A percentile compares a stretch with the other conserved stretches of the same genome.
phyloP scores from a whole-genome alignment of 495 filamentous ascomycete species.

The Penicillium cataractarum region DNA sequence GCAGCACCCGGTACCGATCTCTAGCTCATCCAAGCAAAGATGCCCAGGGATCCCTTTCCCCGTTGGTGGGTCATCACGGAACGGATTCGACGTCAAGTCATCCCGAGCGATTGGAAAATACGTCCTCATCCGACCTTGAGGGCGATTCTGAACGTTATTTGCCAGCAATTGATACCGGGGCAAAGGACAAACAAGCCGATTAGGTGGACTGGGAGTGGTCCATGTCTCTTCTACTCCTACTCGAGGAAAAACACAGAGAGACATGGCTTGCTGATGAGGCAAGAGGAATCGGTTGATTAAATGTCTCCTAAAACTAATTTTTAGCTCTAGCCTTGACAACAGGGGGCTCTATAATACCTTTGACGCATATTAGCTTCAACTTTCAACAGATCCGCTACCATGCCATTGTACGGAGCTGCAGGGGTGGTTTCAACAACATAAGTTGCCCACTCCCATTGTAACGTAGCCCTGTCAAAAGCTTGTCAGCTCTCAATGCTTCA shows the following conservation, averaged over 20 bases:
- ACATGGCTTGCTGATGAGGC: slow-evolving; percentile 59
- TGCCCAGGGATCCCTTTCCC: background rate
- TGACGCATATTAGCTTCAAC: slow-evolving; percentile 3
- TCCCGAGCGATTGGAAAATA: background rate
- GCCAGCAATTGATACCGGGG: background rate
- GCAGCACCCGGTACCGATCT: background rate
- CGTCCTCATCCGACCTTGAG: slow-evolving; percentile 4
- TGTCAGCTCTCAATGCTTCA: background rate
- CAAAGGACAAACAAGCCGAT: background rate
- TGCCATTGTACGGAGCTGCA: slow-evolving; percentile 12
- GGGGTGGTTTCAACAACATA: slow-evolving; percentile 20
- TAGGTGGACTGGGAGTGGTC: background rate
- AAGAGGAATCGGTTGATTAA: slow-evolving; percentile 9
- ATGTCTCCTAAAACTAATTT: slow-evolving; percentile 7
- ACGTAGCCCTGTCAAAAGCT: background rate
- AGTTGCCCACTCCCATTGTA: slow-evolving; percentile 19
- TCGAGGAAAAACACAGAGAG: slow-evolving; percentile 92
- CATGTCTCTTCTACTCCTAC: slow-evolving; percentile 89
- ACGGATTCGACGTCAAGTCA: background rate
- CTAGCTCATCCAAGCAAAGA: background rate
- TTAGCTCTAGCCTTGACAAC: background rate
- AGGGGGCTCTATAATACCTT: background rate
- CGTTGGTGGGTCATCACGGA: background rate
- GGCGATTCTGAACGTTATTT: background rate
- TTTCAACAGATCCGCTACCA: background rate